These are phyloP conservation scores for Solanum hybrid DNA, from an alignment of 305 asterid species.

Conservation along the genomic window DNA sequence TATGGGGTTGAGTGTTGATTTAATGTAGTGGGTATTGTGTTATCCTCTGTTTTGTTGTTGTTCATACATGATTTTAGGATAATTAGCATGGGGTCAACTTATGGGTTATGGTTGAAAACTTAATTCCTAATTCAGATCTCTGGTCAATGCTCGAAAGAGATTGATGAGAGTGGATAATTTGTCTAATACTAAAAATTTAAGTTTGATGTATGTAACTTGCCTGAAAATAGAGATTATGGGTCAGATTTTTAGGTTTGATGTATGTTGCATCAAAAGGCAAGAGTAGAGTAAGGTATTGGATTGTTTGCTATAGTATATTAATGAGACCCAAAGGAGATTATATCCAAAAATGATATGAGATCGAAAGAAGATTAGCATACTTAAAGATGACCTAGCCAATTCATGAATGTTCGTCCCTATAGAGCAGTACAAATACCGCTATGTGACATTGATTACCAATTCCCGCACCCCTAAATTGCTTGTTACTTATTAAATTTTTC, in stretches of 20 bases:
- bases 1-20: not conserved
- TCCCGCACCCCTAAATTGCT: not conserved
- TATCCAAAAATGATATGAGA: not conserved
- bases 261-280: no score
- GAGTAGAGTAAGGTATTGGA: no score
- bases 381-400: not conserved
- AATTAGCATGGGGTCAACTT: not conserved
- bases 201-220: not conserved
- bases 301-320: no score
- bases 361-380: no score
- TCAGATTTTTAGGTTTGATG: not conserved
- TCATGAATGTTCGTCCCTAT: not conserved
- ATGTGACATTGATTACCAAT: not conserved
- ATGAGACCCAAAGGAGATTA: no score
- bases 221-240: not conserved
- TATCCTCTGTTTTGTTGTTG: not conserved
- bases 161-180: not conserved
- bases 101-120: not conserved
- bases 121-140: not conserved
- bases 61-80: not conserved
- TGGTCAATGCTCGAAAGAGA: not conserved
- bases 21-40: not conserved
- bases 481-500: no score
- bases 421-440: not conserved
- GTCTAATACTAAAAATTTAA: not conserved